Base-by-base conservation (phyloP, 2,329 filamentous ascomycete species). In the Akanthomyces lecanii region DNA sequence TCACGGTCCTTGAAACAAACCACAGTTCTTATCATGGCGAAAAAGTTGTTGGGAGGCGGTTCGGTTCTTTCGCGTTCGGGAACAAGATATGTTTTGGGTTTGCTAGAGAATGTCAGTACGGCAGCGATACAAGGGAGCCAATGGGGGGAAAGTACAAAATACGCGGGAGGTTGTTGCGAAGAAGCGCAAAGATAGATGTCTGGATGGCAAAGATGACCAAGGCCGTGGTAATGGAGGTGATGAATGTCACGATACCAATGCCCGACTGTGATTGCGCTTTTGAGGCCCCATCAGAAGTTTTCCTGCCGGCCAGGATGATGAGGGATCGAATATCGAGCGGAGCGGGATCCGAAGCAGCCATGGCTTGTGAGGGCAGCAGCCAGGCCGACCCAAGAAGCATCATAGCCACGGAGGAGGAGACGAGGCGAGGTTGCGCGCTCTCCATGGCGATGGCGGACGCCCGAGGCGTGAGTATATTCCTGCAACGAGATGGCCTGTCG, bases 1-100 rank as follows among this genome's bases (percentile, higher is more conserved):
- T 96, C 91, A 14, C 91, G 82, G 65, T 91, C 84, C 80, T 86
- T 74, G 78, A 91, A 78, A 78, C 87, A 74, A 78, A 90, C 81
- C 81, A 96, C 67, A 79, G 79, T 73, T 75, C 83, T 72, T 68
- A 85, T 67, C 64, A 88, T 74, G 16, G 78, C 78, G 73, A 82
- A 79, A 44, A 82, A 77, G 53, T 75, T 82, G 59, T 74, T 77
- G 0, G 90, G 89, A 2, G 91, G 90, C 1, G 89, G 79, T n/a
- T 88, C 83, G 10, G 91, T 92, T 68, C 92, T 86, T 77, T 96
- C 90, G 71, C 89, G 86, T 75, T 95, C 89, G 7, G 92, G 90
- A 0, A 96, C 92, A 1, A 96, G 84, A 68, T 91, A 96, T 40
- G 92, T 94, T 74, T 92, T 88, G 2, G 91, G 89, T 78, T 91